Evolutionary conservation across 179 eudicot species (phyloP), one percentile per base, ranked within the genome.

Genomic region (Gypsophila paniculata): DNA sequence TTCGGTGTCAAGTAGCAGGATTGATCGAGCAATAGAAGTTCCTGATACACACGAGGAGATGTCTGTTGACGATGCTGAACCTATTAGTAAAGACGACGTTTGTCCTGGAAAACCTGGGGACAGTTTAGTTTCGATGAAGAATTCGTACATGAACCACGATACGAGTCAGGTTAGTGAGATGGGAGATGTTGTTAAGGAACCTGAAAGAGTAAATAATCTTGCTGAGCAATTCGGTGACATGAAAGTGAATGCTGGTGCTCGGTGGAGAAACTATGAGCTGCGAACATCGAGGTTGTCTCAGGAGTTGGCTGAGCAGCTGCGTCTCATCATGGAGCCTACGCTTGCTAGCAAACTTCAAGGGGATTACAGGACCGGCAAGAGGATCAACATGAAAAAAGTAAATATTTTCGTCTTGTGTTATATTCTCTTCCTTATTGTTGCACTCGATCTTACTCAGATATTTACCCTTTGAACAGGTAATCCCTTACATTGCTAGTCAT

Each of bases 381-480:
- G 99, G 83, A 95, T 95, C 77, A 95, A 95, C 82, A 93, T 95
- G 98, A 95, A 93, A 78, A 93, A 93, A 89, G 99, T 95, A 84
- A 73, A 66, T 51, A 38, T 13, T 23, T 21, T 64, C 15, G 42
- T 19, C 22, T 14, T 1, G 59, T 46, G 17, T 26, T 67, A 13
- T 61, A 61, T 32, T 23, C 39, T 14, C 39, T 14, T 15, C 4
- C n/a, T 38, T 62, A n/a, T 2, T 23, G 12, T 65, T 11, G 15
- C 15, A 15, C 32, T 22, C 6, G 39, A 3, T 51, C 5, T 58
- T 15, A 59, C 22, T 67, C 77, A 72, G 32, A 19, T 69, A 18
- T 18, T 11, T 59, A 6, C 55, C 38, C 36, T 34, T 60, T 54
- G 39, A 60, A 74, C 86, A 94, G 99, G 96, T 95, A 22, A 90